phyloP scores from a whole-genome alignment of 2,329 filamentous ascomycete species.

The Penicillium sp. region DNA sequence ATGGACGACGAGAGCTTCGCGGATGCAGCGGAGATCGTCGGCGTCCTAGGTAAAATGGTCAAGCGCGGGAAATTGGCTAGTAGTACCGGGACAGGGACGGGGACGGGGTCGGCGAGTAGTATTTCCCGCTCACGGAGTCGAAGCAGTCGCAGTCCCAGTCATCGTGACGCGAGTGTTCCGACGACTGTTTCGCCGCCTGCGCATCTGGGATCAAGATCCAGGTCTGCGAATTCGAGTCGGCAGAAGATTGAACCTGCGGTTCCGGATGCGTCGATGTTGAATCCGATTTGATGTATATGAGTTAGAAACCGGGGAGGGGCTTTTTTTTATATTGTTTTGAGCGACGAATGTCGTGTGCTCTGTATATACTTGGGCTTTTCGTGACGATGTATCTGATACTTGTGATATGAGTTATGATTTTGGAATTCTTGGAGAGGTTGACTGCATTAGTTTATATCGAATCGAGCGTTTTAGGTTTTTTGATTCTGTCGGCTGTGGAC shows the following conservation, averaged over 20 bases:
- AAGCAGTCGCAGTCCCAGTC: slow-evolving; percentile 29
- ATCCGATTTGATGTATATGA: slow-evolving; percentile 33
- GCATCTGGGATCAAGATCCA: slow-evolving; percentile 20
- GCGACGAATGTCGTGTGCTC: background rate
- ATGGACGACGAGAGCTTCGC: slow-evolving; percentile 96
- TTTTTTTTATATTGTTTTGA: background rate
- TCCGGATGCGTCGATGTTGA: slow-evolving; percentile 35
- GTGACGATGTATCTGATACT: background rate
- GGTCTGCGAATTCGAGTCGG: background rate
- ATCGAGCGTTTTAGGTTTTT: background rate
- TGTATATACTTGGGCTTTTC: background rate
- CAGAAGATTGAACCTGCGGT: slow-evolving; percentile 22
- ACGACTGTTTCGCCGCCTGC: slow-evolving; percentile 22
- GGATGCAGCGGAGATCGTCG: slow-evolving; percentile 85
- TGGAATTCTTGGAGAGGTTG: background rate
- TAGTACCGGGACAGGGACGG: slow-evolving; percentile 26
- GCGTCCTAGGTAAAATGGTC: slow-evolving; percentile 84
- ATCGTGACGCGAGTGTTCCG: slow-evolving; percentile 23
- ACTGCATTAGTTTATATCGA: background rate
- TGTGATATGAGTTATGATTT: background rate
- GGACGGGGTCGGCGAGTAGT: slow-evolving; percentile 17
- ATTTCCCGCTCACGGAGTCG: slow-evolving; percentile 33
- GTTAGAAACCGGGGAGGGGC: slow-evolving; percentile 5
- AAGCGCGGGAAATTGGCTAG: slow-evolving; percentile 61
- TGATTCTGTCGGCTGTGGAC: too few relatives aligned